Conservation (phyloP, 768 basidiomycete genomes). For the Pluteus cervinus region DNA sequence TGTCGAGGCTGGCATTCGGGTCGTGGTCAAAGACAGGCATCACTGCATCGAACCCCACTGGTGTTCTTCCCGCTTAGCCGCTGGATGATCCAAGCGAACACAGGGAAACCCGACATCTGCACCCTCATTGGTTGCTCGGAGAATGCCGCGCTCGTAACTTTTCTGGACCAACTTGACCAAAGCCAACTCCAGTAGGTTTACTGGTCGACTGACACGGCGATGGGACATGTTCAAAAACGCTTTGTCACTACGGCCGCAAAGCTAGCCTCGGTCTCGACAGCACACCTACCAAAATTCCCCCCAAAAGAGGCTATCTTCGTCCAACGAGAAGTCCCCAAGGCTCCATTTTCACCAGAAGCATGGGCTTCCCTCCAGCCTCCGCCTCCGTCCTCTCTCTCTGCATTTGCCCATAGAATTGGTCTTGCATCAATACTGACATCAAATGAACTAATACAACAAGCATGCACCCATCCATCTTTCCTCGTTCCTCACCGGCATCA, state of each 20-base stretch:
- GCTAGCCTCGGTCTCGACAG: constrained; percentile 47
- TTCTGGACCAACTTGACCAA: too few relatives aligned
- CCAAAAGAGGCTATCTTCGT: constrained; percentile 46
- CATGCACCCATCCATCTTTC: constrained; percentile 77
- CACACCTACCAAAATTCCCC: constrained; percentile 52
- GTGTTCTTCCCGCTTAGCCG: too few relatives aligned
- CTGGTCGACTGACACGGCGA: constrained; percentile 24
- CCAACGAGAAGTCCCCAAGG: constrained; percentile 23
- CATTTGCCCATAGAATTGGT: constrained; percentile 74
- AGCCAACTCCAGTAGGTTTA: too few relatives aligned
- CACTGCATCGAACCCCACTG: too few relatives aligned
- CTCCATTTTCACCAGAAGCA: constrained; percentile 53
- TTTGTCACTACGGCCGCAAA: constrained; percentile 40
- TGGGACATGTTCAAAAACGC: constrained; percentile 59
- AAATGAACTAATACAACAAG: constrained; percentile 56
- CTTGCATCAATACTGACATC: constrained; percentile 51
- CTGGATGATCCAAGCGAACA: too few relatives aligned
- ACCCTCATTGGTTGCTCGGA: too few relatives aligned
- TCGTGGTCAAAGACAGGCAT: too few relatives aligned
- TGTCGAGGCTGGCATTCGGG: too few relatives aligned
- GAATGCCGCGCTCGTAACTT: too few relatives aligned
- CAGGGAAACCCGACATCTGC: too few relatives aligned
- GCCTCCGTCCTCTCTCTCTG: constrained; percentile 62
- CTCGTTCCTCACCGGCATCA: constrained; percentile 48
- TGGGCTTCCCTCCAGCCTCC: constrained; percentile 74